These are phyloP conservation scores for Nemophila menziesii DNA, from an alignment of 257 asterid genomes.

Conservation along the genomic window DNA sequence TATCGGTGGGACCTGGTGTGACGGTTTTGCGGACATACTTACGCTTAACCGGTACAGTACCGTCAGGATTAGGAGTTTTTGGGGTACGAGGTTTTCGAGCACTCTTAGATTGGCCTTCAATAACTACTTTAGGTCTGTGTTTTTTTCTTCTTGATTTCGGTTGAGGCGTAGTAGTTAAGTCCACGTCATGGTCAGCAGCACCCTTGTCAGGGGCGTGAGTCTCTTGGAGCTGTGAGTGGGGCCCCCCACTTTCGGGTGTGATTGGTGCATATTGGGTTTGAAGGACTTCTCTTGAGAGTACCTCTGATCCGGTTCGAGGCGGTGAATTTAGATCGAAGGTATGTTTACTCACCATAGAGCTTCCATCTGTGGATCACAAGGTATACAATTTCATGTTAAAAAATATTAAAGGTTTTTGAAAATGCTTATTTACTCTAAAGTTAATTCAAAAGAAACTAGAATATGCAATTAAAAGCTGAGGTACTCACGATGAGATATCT, in stretches of 20 bases:
- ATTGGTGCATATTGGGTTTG: constrained; percentile 36
- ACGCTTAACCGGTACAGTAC: constrained; percentile 20
- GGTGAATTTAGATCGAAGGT: constrained; percentile 40
- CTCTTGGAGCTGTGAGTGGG: constrained; percentile 34
- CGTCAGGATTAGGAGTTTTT: constrained; percentile 26
- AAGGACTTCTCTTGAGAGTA: constrained; percentile 18
- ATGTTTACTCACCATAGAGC: constrained; percentile 22
- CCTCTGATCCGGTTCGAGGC: constrained; percentile 20
- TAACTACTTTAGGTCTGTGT: constrained; percentile 88
- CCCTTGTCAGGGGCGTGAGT: constrained; percentile 70
- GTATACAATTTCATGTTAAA: background rate
- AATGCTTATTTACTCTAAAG: too few relatives aligned
- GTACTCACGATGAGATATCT: constrained; percentile 18
- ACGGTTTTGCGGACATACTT: constrained; percentile 40
- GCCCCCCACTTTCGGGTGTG: constrained; percentile 46
- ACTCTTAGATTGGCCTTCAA: constrained; percentile 45
- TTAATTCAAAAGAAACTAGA: too few relatives aligned
- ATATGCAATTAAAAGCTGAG: too few relatives aligned
- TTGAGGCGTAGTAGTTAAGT: constrained; percentile 49
- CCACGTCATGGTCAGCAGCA: constrained; percentile 36
- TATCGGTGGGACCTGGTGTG: too few relatives aligned
- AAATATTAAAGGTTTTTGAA: too few relatives aligned
- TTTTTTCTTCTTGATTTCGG: constrained; percentile 61
- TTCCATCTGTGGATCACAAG: constrained; percentile 38
- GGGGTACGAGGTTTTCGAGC: constrained; percentile 28